phyloP scores from a whole-genome alignment of 1,284 basidiomycete species.

The Leccinum subspadiceum region DNA sequence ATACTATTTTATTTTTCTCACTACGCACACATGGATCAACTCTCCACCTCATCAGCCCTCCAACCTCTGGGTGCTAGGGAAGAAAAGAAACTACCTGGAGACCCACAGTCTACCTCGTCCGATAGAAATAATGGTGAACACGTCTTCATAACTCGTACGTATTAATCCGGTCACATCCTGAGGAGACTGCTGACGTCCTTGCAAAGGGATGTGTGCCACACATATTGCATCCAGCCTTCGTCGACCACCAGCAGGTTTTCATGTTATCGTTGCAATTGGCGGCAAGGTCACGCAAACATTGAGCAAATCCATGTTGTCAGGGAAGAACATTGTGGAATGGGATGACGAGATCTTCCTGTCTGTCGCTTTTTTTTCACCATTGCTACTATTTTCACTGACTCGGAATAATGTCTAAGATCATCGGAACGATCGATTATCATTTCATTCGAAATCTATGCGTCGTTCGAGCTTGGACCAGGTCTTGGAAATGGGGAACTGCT shows the following conservation, averaged over 20 bases:
- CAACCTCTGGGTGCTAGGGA: not conserved
- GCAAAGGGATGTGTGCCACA: not conserved
- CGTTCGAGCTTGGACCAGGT: not conserved
- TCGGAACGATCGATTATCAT: not conserved
- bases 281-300: not conserved
- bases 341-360: not conserved
- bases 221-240: not conserved
- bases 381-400: not conserved
- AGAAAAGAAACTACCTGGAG: not conserved
- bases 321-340: not conserved
- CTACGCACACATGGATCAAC: not conserved
- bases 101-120: not conserved
- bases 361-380: not conserved
- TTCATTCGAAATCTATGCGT: not conserved
- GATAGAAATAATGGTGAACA: not conserved
- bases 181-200: not conserved
- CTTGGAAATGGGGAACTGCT: not conserved
- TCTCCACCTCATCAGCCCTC: not conserved
- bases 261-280: not conserved
- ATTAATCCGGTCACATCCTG: not conserved
- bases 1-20: not conserved
- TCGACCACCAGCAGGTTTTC: not conserved
- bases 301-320: not conserved
- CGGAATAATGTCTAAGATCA: not conserved
- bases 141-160: not conserved